A percentile compares a stretch with the other conserved stretches of the same genome.
phyloP scores from a whole-genome alignment of 495 filamentous ascomycete species.

The Sphaerosporella brunnea region DNA sequence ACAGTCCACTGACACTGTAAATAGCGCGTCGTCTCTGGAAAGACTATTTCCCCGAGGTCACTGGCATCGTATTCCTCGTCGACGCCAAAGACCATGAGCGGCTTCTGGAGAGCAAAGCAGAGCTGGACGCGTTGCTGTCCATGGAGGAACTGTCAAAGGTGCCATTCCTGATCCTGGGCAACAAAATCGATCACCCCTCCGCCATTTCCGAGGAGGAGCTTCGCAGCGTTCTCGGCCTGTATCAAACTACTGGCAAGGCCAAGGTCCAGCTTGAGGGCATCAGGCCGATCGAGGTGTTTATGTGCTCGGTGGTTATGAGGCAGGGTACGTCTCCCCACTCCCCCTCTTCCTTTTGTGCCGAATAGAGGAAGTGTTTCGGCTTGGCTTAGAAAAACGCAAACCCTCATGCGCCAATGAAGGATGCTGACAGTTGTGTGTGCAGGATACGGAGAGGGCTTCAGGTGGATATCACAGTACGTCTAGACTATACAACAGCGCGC shows the following conservation, averaged over 20 bases:
- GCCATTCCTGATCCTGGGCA: conserved; percentile 84
- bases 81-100: conserved; percentile 94
- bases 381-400: too few relatives aligned
- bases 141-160: conserved; percentile 91
- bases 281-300: conserved; percentile 92
- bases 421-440: conserved; percentile 8
- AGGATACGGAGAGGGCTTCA: conserved; percentile 61
- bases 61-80: conserved; percentile 92
- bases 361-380: too few relatives aligned
- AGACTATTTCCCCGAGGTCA: conserved; percentile 97
- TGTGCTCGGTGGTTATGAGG: conserved; percentile 97
- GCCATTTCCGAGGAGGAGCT: conserved; percentile 90
- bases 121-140: conserved; percentile 79
- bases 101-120: conserved; percentile 81
- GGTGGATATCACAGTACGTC: conserved; percentile 67
- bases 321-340: conserved; percentile 44
- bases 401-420: too few relatives aligned
- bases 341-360: too few relatives aligned
- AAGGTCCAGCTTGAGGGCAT: conserved; percentile 90
- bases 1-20: background rate
- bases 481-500: too few relatives aligned
- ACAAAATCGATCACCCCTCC: conserved; percentile 97
- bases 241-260: conserved; percentile 95
- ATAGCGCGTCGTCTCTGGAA: conserved; percentile 93
- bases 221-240: conserved; percentile 71